phyloP scores from a whole-genome alignment of 2,329 filamentous ascomycete species.

The Colletotrichum caudatum region DNA sequence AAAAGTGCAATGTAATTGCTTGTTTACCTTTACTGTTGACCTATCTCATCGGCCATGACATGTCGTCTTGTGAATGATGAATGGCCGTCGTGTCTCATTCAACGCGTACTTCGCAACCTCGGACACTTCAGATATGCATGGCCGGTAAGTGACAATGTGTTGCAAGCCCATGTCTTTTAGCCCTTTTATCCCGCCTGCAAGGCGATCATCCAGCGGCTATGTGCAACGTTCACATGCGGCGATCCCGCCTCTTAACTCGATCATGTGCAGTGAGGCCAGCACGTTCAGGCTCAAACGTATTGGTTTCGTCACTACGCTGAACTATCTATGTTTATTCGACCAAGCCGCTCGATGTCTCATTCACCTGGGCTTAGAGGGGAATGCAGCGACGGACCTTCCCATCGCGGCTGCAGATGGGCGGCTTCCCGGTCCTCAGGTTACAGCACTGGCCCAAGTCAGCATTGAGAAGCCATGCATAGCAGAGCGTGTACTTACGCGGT shows the following conservation, averaged over 20 bases:
- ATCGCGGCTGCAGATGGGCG: slow-evolving; percentile 27
- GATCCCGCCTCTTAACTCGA: too few relatives aligned
- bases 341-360: background rate
- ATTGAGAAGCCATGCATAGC: background rate
- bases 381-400: slow-evolving; percentile 32
- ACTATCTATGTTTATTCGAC: background rate
- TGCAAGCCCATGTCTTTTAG: background rate
- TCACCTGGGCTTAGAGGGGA: background rate
- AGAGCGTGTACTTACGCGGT: slow-evolving; percentile 26
- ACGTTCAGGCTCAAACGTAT: background rate
- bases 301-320: background rate
- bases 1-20: slow-evolving; percentile 42
- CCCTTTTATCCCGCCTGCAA: too few relatives aligned
- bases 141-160: too few relatives aligned
- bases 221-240: background rate
- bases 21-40: slow-evolving; percentile 10
- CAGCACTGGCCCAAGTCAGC: slow-evolving; percentile 32
- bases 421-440: slow-evolving; percentile 25
- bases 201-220: background rate
- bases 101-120: background rate
- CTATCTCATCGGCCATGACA: background rate
- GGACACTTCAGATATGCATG: background rate
- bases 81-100: background rate
- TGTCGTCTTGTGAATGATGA: background rate
- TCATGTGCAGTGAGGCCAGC: background rate